Base-by-base conservation (phyloP, 371 early-diverging fungal genomes). In the Mortierella sp. region DNA sequence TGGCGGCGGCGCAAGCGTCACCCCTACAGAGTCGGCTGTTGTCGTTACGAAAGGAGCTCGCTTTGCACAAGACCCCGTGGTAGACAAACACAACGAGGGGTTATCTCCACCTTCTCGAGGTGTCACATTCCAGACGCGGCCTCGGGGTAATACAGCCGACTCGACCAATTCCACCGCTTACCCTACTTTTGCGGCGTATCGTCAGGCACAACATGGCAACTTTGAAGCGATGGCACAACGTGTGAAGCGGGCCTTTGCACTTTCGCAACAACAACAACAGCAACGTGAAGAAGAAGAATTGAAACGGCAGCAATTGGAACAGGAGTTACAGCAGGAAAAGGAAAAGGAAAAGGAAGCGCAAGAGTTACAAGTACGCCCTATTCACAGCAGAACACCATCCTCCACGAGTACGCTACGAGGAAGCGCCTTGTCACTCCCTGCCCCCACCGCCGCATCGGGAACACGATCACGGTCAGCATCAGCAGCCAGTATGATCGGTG, bases 101-200 rank as follows among this genome's bases (percentile, higher is more conserved):
- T 14, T 42, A 4, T 23, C 28, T 26, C 18, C 21, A 43, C 21
- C 45, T 45, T 27, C 59, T 21, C 58, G 46, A n/a, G 66, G 57
- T 43, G 76, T 74, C 38, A 64, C 59, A 1, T 74, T 74, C 57
- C 64, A 74, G 23, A 69, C 69, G 16, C 69, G 76, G 2, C 76
- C 76, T 24, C 53, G 69, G 24, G 65, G 62, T 10, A 61, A 57
- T 21, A 69, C 70, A 9, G 41, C 70, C 1, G 70, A 74, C 39
- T 73, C 74, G 43, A 64, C 61, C 9, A 68, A 51, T 30, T 74
- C 76, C 1, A 14, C 31, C 21, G 61, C 41, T 0, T 74, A 64
- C 58, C 76, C 76, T n/a, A 74, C 76, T 7, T 74, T 61, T 62
- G 69, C 70, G 6, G 70, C 50, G 46, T 74, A 74, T 48, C 76